Evolutionary conservation across 345 rosid species (phyloP).

Genomic region (Lepidium africanum): DNA sequence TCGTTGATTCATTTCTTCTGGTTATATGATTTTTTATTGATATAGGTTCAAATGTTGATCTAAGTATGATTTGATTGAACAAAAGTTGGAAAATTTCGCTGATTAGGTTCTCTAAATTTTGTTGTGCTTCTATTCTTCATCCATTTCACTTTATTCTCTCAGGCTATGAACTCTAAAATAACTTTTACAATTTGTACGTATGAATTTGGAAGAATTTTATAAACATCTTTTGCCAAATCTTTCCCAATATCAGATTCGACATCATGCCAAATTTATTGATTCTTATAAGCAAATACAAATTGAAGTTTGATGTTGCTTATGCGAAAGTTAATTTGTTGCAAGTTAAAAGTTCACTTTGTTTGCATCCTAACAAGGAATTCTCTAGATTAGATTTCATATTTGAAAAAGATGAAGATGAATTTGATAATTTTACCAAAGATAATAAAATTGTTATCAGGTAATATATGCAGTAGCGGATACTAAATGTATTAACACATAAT

Average conservation of each 20-base stretch:
- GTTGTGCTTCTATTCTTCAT: background rate
- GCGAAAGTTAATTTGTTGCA: too few species aligned
- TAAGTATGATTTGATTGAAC: background rate
- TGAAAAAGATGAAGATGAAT: too few species aligned
- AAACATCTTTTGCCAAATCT: background rate
- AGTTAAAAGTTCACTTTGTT: too few species aligned
- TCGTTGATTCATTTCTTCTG: background rate
- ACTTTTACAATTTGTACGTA: background rate
- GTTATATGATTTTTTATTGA: background rate
- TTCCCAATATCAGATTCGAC: background rate
- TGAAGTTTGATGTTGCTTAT: too few species aligned
- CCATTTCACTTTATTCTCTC: background rate
- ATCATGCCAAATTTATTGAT: background rate
- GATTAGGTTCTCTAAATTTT: background rate
- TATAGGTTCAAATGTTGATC: background rate
- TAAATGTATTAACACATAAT: too few species aligned
- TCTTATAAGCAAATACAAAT: background rate
- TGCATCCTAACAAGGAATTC: too few species aligned
- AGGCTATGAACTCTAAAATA: background rate
- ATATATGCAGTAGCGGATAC: too few species aligned
- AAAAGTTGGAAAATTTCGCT: background rate
- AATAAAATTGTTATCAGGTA: too few species aligned
- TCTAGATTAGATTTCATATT: too few species aligned
- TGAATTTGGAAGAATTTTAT: background rate
- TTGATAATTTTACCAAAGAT: too few species aligned